These are phyloP conservation scores for Termitomyces sp. DNA, from an alignment of 1,284 basidiomycete genomes.

Conservation along the genomic window DNA sequence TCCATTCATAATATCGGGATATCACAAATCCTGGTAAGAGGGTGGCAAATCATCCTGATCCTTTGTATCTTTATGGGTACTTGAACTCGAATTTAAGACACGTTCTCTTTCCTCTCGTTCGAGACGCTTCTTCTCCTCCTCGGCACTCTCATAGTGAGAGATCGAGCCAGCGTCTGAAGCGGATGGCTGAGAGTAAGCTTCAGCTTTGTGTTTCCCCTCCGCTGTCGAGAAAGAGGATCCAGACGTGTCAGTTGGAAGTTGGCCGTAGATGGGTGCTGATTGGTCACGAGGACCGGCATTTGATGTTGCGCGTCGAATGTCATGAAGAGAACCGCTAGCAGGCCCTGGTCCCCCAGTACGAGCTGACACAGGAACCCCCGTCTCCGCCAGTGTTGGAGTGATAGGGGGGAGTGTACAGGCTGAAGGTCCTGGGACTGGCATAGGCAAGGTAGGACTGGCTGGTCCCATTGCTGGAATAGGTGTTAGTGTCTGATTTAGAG, in stretches of 20 bases:
- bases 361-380: slow-evolving; percentile 50
- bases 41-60: slow-evolving; percentile 53
- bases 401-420: slow-evolving; percentile 25
- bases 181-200: slow-evolving; percentile 32
- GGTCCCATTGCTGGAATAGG: slow-evolving; percentile 37
- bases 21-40: slow-evolving; percentile 55
- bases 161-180: slow-evolving; percentile 11
- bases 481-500: slow-evolving; percentile 54
- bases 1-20: not conserved
- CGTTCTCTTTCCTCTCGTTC: slow-evolving; percentile 63
- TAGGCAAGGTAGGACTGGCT: slow-evolving; percentile 20
- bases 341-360: slow-evolving; percentile 55
- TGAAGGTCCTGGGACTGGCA: slow-evolving; percentile 17
- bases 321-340: slow-evolving; percentile 54
- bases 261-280: slow-evolving; percentile 27
- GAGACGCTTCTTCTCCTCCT: slow-evolving; percentile 64
- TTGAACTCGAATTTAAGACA: slow-evolving; percentile 33
- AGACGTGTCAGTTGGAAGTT: slow-evolving; percentile 11
- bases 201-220: slow-evolving; percentile 50
- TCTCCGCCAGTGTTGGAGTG: slow-evolving; percentile 60
- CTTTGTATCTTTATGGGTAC: slow-evolving; percentile 9
- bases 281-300: slow-evolving; percentile 25
- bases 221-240: slow-evolving; percentile 37
- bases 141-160: slow-evolving; percentile 40
- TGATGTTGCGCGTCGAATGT: slow-evolving; percentile 39